Percentiles rank a stretch among this genome's conserved stretches.
Evolutionary conservation across 2,329 filamentous ascomycete species (phyloP).

Genomic region (Samsoniella hepiali): DNA sequence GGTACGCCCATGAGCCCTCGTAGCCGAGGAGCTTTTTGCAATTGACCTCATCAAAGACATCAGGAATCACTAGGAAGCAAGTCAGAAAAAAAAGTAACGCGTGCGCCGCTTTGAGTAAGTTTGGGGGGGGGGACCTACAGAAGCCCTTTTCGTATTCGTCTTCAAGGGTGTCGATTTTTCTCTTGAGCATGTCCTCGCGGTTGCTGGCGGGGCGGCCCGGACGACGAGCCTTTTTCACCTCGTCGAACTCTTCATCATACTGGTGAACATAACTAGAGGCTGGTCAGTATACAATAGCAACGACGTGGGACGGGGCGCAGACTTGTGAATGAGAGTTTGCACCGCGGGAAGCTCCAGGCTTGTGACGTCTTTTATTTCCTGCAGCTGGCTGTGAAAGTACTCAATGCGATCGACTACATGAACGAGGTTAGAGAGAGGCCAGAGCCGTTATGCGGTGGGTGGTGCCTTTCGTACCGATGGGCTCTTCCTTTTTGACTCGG

Average conservation of each 20-base stretch:
- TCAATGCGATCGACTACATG: slow-evolving; percentile 35
- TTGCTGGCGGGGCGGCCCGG: slow-evolving; percentile 75
- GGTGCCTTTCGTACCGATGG: slow-evolving; percentile 53
- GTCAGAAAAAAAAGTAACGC: background rate
- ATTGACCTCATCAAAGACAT: slow-evolving; percentile 66
- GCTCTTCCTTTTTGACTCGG: slow-evolving; percentile 70
- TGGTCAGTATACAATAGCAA: background rate
- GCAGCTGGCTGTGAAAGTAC: slow-evolving; percentile 68
- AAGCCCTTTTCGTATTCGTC: slow-evolving; percentile 83
- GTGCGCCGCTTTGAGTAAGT: background rate
- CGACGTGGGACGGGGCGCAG: slow-evolving; percentile 24
- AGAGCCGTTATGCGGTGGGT: background rate
- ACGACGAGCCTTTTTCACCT: slow-evolving; percentile 65
- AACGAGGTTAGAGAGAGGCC: slow-evolving; percentile 12
- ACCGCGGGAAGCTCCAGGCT: slow-evolving; percentile 55
- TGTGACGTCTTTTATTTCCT: slow-evolving; percentile 43
- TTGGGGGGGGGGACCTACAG: slow-evolving; percentile 53
- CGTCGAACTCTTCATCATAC: slow-evolving; percentile 66
- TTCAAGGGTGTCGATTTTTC: slow-evolving; percentile 66
- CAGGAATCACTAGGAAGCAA: slow-evolving; percentile 61
- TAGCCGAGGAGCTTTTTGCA: slow-evolving; percentile 65
- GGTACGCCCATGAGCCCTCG: slow-evolving; percentile 80
- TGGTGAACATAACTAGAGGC: slow-evolving; percentile 59
- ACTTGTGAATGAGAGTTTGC: slow-evolving; percentile 61
- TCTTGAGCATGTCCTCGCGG: slow-evolving; percentile 72